Conservation (phyloP, 2,329 filamentous ascomycete genomes). For the Cladosporium sp. region DNA sequence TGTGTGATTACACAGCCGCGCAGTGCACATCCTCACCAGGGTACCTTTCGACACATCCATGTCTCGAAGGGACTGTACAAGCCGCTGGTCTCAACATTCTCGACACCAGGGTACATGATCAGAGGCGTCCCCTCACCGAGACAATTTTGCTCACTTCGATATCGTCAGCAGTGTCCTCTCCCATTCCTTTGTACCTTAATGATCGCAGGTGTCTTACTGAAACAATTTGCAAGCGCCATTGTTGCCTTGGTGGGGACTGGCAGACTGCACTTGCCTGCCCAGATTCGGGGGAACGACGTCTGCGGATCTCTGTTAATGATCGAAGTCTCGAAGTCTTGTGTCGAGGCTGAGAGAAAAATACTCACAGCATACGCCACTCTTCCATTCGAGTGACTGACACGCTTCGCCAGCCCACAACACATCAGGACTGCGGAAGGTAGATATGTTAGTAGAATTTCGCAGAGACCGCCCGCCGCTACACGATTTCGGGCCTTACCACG, state of each 20-base stretch:
- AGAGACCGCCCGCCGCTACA: background rate
- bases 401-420: background rate
- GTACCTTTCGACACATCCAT: background rate
- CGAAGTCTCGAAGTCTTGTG: background rate
- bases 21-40: background rate
- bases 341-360: background rate
- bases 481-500: background rate
- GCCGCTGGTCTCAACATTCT: constrained; percentile 2
- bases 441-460: background rate
- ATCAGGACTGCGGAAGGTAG: background rate
- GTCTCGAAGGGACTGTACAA: background rate
- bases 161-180: background rate
- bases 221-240: background rate
- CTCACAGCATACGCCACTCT: background rate
- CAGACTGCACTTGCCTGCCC: background rate
- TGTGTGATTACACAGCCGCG: background rate
- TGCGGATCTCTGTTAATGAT: background rate
- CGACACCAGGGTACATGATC: constrained; percentile 1
- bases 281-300: background rate
- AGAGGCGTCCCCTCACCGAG: background rate
- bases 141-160: background rate
- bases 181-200: background rate
- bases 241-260: background rate
- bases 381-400: background rate
- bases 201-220: background rate